Base-by-base conservation (phyloP, 176 grass and related monocot species). In the Bolboschoenus planiculmis region DNA sequence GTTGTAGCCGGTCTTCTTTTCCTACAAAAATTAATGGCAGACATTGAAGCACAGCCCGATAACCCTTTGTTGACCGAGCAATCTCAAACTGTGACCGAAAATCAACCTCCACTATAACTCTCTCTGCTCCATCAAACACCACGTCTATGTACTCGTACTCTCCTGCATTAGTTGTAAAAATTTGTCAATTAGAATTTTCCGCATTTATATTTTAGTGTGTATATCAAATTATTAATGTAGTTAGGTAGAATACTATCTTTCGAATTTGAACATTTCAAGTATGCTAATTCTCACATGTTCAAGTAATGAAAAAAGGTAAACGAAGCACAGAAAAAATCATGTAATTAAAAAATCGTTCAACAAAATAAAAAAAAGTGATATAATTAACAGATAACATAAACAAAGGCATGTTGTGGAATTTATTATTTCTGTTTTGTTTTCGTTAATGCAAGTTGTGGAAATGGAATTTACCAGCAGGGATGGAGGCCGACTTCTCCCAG, bases 71-170 rank as follows among this genome's bases (percentile, higher is more conserved):
- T 29, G 95, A 91, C 3, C 92, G 84, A 5, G 95, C 95, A 4
- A 93, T 82, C 90, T 98, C 85, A 87, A 98, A 98, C 39, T 91
- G 87, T 2, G 92, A 83, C 3, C 92, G 48, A 81, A 93, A 93
- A 75, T 98, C 95, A 2, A 90, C 84, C 84, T 98, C 95, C n/a
- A 98, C 85, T 46, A 98, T 74, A 4, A 98, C 39, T 84, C 95
- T 86, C 37, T 98, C 95, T 11, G n/a, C 57, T 48, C 67, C 87
- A 20, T 80, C 61, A 79, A 88, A 83, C 1, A 87, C 90, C 10
- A 95, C 92, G 86, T 98, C 95, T 0, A 98, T 65, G 73, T 95
- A 95, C 62, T 91, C 86, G 70, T 95, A 90, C 79, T 95, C 89
- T 13, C 95, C 87, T 85, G 87, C 51, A 56, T 11, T 7, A 55